Evolutionary conservation across 352 stramenopile genomes (phyloP), one percentile per base, ranked within the genome.

Genomic region (Lagenidium sp.): DNA sequence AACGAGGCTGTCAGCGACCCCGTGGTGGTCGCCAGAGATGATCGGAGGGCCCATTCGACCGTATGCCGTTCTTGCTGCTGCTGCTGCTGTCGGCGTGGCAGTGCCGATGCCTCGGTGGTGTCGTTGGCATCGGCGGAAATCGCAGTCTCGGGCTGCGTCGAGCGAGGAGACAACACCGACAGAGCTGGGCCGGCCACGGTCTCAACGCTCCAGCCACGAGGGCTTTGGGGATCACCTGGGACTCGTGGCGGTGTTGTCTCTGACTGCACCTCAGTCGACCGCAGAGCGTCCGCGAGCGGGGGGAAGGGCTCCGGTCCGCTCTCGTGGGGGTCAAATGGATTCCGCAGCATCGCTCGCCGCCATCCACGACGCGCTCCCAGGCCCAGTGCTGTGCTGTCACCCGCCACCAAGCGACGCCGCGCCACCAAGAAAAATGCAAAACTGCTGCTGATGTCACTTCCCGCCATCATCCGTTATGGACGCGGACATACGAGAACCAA

Each of bases 131-230:
- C 42, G n/a, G n/a, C n/a, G n/a, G n/a, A n/a, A n/a, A n/a, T n/a
- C n/a, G n/a, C n/a, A n/a, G n/a, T n/a, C n/a, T n/a, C n/a, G n/a
- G n/a, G n/a, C n/a, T n/a, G n/a, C n/a, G n/a, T n/a, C n/a, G n/a
- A n/a, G 5, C 69, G 49, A 7, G 73, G 73, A n/a, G 73, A 82
- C 44, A 82, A 78, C 16, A 20, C 29, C 22, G 62, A 47, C n/a
- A 69, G 68, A 38, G 72, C 60, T 15, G 82, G 59, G 58, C 77
- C 71, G 6, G 73, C 73, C 29, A 83, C 67, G 25, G 63, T 73
- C 44, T 82, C 73, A 42, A 85, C 83, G 53, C 69, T 85, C 73
- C 73, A 85, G 57, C 81, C n/a, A n/a, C n/a, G n/a, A n/a, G n/a
- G n/a, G n/a, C n/a, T n/a, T n/a, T n/a, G n/a, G n/a, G n/a, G n/a